Evolutionary conservation across 2,329 filamentous ascomycete species (phyloP), one percentile per base, ranked within the genome.

Genomic region (Exophiala aquamarina): DNA sequence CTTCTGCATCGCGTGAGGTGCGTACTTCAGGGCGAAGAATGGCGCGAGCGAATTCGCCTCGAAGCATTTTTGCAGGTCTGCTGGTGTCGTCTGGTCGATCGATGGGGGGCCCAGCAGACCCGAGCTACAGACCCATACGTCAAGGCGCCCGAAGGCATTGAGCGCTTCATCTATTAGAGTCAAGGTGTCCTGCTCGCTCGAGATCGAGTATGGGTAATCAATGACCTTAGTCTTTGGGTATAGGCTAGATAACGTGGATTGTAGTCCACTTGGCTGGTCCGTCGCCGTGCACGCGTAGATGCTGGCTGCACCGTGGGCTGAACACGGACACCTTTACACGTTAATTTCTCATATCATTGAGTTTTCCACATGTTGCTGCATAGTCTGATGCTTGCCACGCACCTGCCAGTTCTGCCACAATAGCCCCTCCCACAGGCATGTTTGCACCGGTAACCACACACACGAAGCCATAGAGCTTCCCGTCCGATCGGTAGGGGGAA

Each of bases 21-120:
- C 79, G 57, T 83, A 83, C 61, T 84, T 84, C 52, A 84, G 69
- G 1, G 80, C 81, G 56, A 82, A 83, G 68, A 84, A 84, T 2
- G 81, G 79, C 5, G 79, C 78, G 64, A 83, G 73, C 31, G 72
- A 73, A 58, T 83, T 82, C 2, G 78, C 76, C 58, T 83, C 78
- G 61, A 83, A 82, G 51, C 76, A 77, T 37, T 73, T 74, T 59
- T 75, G 72, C 11, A 84, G 66, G 57, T 81, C 78, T 9, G 67
- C 64, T 0, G 80, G 77, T 0, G 76, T 78, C 2, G 80, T 84
- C 11, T 71, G 70, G 23, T 74, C 72, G 49, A 84, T 78, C 1
- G 74, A 75, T 0, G 77, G 69, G 0, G 81, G 81, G 1, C 79
- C 80, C 0, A 82, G 72, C 2, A 82, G 69, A 6, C 76, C 77